These are phyloP conservation scores for Microthyrium microscopicum DNA, from an alignment of 2,329 filamentous ascomycete species.

Conservation along the genomic window DNA sequence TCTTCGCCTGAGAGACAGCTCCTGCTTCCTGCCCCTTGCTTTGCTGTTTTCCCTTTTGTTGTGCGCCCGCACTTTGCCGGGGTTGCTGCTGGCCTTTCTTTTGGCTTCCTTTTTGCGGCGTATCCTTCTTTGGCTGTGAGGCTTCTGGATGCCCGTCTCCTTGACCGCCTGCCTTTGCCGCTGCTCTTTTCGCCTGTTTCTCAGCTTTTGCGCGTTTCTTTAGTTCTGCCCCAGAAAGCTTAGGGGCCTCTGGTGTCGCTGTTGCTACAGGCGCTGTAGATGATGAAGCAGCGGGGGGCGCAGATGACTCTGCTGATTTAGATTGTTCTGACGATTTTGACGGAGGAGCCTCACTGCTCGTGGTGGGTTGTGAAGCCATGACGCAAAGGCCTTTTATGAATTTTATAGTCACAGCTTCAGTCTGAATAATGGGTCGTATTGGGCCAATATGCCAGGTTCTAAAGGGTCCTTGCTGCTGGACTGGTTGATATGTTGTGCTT, in stretches of 20 bases:
- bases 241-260: constrained; percentile 22
- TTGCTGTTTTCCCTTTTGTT: constrained; percentile 17
- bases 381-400: no score
- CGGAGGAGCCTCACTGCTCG: no score
- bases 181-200: constrained; percentile 71
- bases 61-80: constrained; percentile 18
- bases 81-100: constrained; percentile 14
- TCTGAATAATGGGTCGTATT: no score
- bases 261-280: constrained; percentile 11
- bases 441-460: no score
- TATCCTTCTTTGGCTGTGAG: constrained; percentile 13
- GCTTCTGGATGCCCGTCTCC: constrained; percentile 18
- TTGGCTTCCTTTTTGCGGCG: no score
- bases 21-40: constrained; percentile 16
- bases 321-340: no score
- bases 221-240: constrained; percentile 58
- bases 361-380: no score
- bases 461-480: no score
- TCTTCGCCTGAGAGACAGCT: constrained; percentile 9
- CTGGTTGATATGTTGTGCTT: no score
- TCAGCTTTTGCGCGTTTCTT: constrained; percentile 86
- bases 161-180: constrained; percentile 43
- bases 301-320: no score
- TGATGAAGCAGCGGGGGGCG: not conserved
- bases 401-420: no score